Base-by-base conservation (phyloP, 2,329 filamentous ascomycete species). In the Pseudocercospora cruenta region DNA sequence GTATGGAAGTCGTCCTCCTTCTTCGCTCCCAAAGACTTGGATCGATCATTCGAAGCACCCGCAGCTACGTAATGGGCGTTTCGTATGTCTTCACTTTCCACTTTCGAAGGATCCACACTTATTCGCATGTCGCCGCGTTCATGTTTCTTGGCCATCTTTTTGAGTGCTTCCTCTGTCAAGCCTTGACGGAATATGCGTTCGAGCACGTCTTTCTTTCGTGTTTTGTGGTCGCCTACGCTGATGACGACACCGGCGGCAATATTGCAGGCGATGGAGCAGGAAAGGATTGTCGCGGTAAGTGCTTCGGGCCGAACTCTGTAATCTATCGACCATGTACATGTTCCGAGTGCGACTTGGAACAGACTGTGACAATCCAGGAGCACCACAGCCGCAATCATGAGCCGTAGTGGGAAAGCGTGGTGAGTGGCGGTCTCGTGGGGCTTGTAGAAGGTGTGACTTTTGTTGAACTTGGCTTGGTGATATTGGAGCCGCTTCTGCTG, bases 381-480 rank as follows among this genome's bases (percentile, higher is more conserved):
- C 6, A 92, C 83, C n/a, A 94, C 90, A 65, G 94, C 89, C 64
- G 91, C 88, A 43, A 95, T 84, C 33, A 96, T 87, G 5, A 93
- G 83, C 33, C 86, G 84, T 0, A 94, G 82, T 0, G 92, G 91
- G 68, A 96, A 96, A 0, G 92, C 90, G 75, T 88, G 85, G 76
- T 96, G 92, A 0, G 92, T 96, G 36, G 87, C 83, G 0, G 92
- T 96, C 78, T 96, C 92, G 77, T 96, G 90, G 0, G 92, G 92
- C 73, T 94, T 94, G 83, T 96, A 96, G 78, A 94, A 96, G 5
- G 91, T 93, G 77, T 96, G 92, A 0, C 90, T 93, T 71, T 90
- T 92, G 74, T 90, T 85, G 74, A 95, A 91, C 74, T 94, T 94
- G 71, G 83, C 85, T 74, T 94, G 90, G 74, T 96, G 92, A 75